These are phyloP conservation scores for Xylariaceae sp. DNA, from an alignment of 2,329 filamentous ascomycete species.

Conservation along the genomic window DNA sequence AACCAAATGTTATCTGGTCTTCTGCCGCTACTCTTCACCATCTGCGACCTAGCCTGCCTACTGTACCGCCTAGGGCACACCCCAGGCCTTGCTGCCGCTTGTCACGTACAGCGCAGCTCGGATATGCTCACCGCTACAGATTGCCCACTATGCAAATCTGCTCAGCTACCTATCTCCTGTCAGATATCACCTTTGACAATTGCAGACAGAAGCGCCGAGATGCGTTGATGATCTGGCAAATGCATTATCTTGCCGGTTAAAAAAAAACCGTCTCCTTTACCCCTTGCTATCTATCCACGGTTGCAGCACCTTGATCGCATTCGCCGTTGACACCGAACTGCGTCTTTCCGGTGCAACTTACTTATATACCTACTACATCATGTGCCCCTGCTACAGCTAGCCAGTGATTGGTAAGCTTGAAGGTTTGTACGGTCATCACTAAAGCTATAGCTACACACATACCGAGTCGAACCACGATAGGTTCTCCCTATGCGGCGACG, in stretches of 20 bases:
- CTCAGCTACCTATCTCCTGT: constrained; percentile 11
- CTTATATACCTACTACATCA: no score
- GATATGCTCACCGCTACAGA: constrained; percentile 29
- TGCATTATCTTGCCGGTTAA: background rate
- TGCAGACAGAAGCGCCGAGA: constrained; percentile 17
- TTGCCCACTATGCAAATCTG: constrained; percentile 11
- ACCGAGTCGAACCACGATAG: constrained; percentile 22
- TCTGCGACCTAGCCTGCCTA: constrained; percentile 15
- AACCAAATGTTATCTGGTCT: background rate
- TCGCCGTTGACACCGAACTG: constrained; percentile 1
- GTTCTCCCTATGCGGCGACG: constrained; percentile 14
- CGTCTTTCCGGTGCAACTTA: background rate
- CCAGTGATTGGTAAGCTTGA: constrained; percentile 18
- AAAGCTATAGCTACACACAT: constrained; percentile 22
- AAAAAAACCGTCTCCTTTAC: background rate
- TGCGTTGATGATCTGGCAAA: constrained; percentile 23
- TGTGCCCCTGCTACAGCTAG: constrained; percentile 16
- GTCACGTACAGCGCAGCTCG: constrained; percentile 15
- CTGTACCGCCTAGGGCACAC: constrained; percentile 18
- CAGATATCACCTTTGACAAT: constrained; percentile 23
- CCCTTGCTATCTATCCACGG: background rate
- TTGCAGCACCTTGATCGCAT: constrained; percentile 10
- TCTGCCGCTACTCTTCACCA: constrained; percentile 8
- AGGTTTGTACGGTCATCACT: constrained; percentile 13
- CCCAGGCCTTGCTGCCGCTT: constrained; percentile 16